Evolutionary conservation across 805 yeast species (phyloP), one percentile per base, ranked within the genome.

Genomic region (Brettanomyces nanus): DNA sequence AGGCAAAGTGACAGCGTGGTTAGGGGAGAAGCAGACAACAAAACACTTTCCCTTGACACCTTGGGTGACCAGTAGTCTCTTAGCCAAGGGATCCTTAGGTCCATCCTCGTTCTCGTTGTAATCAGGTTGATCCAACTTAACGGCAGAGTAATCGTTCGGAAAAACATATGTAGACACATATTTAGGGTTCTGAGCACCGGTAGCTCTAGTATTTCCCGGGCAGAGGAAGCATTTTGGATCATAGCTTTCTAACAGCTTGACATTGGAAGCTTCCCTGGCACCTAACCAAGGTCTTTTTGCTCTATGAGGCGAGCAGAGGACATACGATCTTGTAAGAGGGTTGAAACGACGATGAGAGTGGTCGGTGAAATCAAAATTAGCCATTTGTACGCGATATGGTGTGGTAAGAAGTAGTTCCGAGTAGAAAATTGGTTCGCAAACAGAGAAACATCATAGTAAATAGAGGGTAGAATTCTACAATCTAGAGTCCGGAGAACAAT

Each of bases 281-380:
- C 34, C 34, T 13, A 31, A 26, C 34, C 34, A 31, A 19, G 34
- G 34, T 19, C 34, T 18, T 19, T 31, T 31, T 6, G 34, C 34
- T 10, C 34, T 11, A 20, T 31, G 34, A 13, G 34, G 34, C n/a
- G 34, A 31, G 34, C 34, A 31, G 18, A 31, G 34, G 7, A 31
- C 26, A n/a, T 31, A 31, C 6, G n/a, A n/a, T 5, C 34, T 26
- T 9, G 34, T 19, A 19, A 31, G 18, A 19, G 26, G 34, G 23
- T 31, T 31, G 13, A 31, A 31, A 10, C 34, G 19, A 14, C 34
- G 14, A 13, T 31, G 34, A 18, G 34, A 31, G 26, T 21, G 18
- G n/a, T 31, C 34, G 10, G 34, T 19, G 20, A 31, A 21, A 30
- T 30, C 32, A 30, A 30, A 30, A n/a, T 28, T 15, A 28, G 30